phyloP scores from a whole-genome alignment of 257 asterid species.

The Solanum appendiculatum region DNA sequence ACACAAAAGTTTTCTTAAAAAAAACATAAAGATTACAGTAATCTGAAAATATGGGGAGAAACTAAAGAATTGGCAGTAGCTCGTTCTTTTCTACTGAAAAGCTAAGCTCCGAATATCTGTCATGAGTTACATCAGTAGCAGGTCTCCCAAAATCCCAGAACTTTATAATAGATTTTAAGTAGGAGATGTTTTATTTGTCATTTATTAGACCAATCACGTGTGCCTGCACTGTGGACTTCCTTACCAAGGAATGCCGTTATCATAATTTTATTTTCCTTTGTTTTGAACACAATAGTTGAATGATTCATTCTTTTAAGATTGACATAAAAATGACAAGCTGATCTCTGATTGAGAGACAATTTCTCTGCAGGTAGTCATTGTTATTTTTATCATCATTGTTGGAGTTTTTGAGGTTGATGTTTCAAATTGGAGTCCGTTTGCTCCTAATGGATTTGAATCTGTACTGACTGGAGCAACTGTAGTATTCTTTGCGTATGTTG shows the following conservation, averaged over 20 bases:
- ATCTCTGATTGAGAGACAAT: conserved; percentile 12
- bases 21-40: not conserved
- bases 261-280: not conserved
- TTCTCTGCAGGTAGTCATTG: conserved; percentile 68
- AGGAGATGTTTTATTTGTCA: not conserved
- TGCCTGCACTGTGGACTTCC: not conserved
- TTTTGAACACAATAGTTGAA: not conserved
- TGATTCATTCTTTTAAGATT: not conserved
- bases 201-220: not conserved
- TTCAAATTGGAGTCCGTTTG: conserved; percentile 88
- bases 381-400: conserved; percentile 56
- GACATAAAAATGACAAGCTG: not conserved
- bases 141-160: not conserved
- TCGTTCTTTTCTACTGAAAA: not conserved
- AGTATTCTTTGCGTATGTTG: conserved; percentile 94
- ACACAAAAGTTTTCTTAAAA: not conserved
- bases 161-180: not conserved
- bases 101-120: not conserved
- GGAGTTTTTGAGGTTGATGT: conserved; percentile 83
- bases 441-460: conserved; percentile 65
- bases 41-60: not conserved
- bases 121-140: not conserved
- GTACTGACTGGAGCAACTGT: conserved; percentile 92
- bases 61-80: not conserved
- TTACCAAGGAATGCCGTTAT: not conserved